phyloP scores from a whole-genome alignment of 2,329 filamentous ascomycete species.

The Cercospora citrullina region DNA sequence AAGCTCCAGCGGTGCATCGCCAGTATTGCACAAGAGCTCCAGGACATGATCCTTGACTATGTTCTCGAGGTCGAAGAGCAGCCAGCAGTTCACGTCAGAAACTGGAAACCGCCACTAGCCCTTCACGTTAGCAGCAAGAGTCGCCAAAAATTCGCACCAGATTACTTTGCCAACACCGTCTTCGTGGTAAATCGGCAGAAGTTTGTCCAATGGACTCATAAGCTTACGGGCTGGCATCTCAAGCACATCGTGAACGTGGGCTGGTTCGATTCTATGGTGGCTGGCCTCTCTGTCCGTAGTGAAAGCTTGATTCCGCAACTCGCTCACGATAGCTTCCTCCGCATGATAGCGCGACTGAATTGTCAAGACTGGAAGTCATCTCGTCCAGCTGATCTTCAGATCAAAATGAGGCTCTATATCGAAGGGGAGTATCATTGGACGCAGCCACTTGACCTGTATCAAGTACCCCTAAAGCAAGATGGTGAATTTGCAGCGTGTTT shows the following conservation, averaged over 20 bases:
- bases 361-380: background rate
- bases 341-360: background rate
- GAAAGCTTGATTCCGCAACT: too few relatives aligned
- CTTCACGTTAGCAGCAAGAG: background rate
- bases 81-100: background rate
- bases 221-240: background rate
- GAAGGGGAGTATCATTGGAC: background rate
- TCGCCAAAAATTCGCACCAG: background rate
- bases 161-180: background rate
- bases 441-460: background rate
- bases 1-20: background rate
- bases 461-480: background rate
- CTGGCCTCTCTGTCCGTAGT: too few relatives aligned
- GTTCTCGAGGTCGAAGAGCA: background rate
- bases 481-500: background rate
- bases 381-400: background rate
- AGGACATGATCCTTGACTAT: background rate
- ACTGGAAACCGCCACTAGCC: background rate
- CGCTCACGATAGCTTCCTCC: too few relatives aligned
- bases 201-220: background rate
- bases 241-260: background rate
- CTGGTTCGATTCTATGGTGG: background rate
- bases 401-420: background rate
- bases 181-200: background rate
- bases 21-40: background rate